phyloP scores from a whole-genome alignment of 2,329 filamentous ascomycete genomes.

The Alternaria gansuensis region DNA sequence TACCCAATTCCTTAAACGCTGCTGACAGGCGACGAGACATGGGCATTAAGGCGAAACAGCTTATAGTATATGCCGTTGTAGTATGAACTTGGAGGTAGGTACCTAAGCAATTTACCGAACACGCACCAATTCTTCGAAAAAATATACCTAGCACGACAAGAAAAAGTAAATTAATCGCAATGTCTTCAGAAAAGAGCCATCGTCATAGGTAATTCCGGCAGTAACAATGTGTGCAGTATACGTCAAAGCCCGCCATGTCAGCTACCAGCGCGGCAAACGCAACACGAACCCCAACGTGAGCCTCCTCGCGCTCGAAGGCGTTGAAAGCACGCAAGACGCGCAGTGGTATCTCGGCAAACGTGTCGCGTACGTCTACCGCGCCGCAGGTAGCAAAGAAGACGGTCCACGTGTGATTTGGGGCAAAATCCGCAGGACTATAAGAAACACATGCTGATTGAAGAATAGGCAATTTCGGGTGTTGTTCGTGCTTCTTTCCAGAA shows the following conservation, averaged over 20 bases:
- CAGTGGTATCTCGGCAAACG: constrained; percentile 98
- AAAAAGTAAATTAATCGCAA: constrained; percentile 11
- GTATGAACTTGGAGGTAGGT: neutral
- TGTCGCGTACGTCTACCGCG: constrained; percentile 96
- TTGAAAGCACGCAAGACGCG: constrained; percentile 86
- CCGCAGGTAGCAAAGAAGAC: constrained; percentile 75
- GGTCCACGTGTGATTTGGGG: constrained; percentile 86
- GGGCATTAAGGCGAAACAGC: no score
- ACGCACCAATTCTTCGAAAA: constrained; percentile 18
- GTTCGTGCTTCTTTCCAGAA: constrained; percentile 94
- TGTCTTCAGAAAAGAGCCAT: constrained; percentile 25
- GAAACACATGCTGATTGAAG: constrained; percentile 42
- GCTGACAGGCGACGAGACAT: neutral
- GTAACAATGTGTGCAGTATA: constrained; percentile 17
- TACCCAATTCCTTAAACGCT: neutral
- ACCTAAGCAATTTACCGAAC: constrained; percentile 18
- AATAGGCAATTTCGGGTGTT: constrained; percentile 90
- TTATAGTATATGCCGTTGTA: neutral
- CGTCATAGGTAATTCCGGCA: constrained; percentile 16
- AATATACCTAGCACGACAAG: constrained; percentile 3
- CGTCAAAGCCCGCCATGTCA: constrained; percentile 89
- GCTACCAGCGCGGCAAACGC: constrained; percentile 87
- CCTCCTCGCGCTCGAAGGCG: constrained; percentile 97
- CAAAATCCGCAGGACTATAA: constrained; percentile 78
- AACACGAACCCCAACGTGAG: constrained; percentile 66